Evolutionary conservation across 1,284 basidiomycete species (phyloP).

Genomic region (Coriolopsis trogii): DNA sequence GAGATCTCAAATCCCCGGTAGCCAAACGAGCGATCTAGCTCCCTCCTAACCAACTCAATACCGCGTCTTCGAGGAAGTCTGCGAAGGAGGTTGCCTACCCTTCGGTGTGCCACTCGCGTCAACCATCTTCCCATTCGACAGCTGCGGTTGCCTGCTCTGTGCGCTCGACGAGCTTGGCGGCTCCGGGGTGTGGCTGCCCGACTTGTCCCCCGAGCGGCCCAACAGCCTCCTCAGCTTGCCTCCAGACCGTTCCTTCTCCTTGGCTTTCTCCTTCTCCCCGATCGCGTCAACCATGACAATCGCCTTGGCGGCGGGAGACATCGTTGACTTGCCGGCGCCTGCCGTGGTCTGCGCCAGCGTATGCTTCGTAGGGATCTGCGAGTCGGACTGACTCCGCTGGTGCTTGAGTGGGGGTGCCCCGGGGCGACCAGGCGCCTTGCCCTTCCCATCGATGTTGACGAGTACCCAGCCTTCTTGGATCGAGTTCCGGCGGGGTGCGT

Average conservation of each 20-base stretch:
- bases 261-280: conserved; percentile 46
- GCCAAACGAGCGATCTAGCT: background rate
- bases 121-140: background rate
- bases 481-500: conserved; percentile 17
- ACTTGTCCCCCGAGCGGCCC: conserved; percentile 17
- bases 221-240: conserved; percentile 32
- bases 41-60: background rate
- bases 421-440: conserved; percentile 10
- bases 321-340: conserved; percentile 33
- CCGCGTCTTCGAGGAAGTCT: background rate
- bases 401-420: conserved; percentile 19
- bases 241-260: conserved; percentile 27
- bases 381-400: conserved; percentile 32
- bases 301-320: conserved; percentile 56
- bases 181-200: conserved; percentile 15
- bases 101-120: background rate
- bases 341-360: conserved; percentile 16
- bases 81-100: background rate
- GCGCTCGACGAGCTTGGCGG: conserved; percentile 5
- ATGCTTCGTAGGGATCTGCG: conserved; percentile 23
- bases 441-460: conserved; percentile 57
- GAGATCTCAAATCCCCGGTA: background rate
- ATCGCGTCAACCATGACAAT: conserved; percentile 62
- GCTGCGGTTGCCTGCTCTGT: background rate
- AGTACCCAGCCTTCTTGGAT: conserved; percentile 56